These are phyloP conservation scores for Saccharum officinarum DNA, from an alignment of 176 grass and related monocot genomes.

Conservation along the genomic window DNA sequence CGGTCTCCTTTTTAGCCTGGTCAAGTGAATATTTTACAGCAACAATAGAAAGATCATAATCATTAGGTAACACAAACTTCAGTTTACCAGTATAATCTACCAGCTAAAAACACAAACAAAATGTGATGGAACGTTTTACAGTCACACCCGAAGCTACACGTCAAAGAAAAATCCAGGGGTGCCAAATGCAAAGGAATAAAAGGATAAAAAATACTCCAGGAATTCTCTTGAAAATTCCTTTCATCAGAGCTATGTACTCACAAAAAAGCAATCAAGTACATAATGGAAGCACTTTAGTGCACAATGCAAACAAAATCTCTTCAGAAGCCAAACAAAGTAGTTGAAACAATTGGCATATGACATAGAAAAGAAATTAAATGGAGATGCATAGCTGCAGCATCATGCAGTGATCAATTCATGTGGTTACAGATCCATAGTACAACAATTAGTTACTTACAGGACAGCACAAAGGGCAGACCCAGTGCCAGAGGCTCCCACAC, in stretches of 20 bases:
- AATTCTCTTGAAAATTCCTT: neutral
- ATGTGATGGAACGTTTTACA: neutral
- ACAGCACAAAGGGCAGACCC: too few species aligned
- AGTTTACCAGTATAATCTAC: neutral
- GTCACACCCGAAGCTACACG: neutral
- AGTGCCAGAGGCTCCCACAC: too few species aligned
- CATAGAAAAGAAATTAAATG: neutral
- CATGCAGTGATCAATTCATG: neutral
- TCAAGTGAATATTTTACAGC: constrained; percentile 27
- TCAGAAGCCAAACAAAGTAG: neutral
- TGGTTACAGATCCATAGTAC: neutral
- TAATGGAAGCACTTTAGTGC: neutral
- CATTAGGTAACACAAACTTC: neutral
- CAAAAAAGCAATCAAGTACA: neutral
- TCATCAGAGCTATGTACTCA: neutral
- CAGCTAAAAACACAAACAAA: neutral
- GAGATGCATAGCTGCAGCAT: neutral
- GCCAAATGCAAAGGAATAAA: neutral
- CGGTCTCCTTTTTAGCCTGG: constrained; percentile 62
- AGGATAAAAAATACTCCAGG: neutral
- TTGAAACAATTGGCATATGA: neutral
- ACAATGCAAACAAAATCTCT: neutral
- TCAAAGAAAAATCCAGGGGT: neutral
- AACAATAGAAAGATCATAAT: constrained; percentile 4
- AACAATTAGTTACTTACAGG: constrained; percentile 46